These are phyloP conservation scores for Cucurbita maxima DNA, from an alignment of 306 rosid species.

Conservation along the genomic window DNA sequence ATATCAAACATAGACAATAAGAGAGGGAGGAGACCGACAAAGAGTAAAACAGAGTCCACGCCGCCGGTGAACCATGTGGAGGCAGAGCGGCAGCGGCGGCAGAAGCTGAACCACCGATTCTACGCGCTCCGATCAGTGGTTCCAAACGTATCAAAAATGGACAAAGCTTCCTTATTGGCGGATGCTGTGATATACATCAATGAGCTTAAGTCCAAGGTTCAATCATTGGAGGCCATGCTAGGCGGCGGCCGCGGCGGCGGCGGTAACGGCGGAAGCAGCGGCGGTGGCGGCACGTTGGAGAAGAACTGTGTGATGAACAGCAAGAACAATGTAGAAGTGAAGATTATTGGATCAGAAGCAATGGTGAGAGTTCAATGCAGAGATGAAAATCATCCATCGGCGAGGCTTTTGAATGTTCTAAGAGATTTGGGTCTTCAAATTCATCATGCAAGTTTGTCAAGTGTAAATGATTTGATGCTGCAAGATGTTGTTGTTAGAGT, in stretches of 20 bases:
- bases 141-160: conserved; percentile 62
- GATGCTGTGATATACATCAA: conserved; percentile 45
- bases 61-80: conserved; percentile 35
- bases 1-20: not conserved
- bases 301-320: not conserved
- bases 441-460: conserved; percentile 39
- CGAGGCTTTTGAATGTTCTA: conserved; percentile 39
- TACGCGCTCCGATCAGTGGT: conserved; percentile 53
- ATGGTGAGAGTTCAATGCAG: conserved; percentile 38
- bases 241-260: too few species aligned
- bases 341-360: conserved; percentile 35
- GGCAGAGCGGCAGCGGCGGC: conserved; percentile 48
- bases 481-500: conserved; percentile 48
- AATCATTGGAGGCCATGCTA: conserved; percentile 11
- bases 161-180: conserved; percentile 48
- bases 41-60: not conserved
- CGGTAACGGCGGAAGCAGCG: too few species aligned
- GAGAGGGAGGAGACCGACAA: not conserved
- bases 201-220: conserved; percentile 27
- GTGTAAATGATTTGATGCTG: conserved; percentile 38
- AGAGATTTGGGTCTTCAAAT: conserved; percentile 32
- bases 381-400: conserved; percentile 33
- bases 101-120: conserved; percentile 42
- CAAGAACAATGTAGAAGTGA: conserved; percentile 28
- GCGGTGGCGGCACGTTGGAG: too few species aligned